Conservation (phyloP, 768 basidiomycete genomes). For the Phanerodontia chrysosporium region DNA sequence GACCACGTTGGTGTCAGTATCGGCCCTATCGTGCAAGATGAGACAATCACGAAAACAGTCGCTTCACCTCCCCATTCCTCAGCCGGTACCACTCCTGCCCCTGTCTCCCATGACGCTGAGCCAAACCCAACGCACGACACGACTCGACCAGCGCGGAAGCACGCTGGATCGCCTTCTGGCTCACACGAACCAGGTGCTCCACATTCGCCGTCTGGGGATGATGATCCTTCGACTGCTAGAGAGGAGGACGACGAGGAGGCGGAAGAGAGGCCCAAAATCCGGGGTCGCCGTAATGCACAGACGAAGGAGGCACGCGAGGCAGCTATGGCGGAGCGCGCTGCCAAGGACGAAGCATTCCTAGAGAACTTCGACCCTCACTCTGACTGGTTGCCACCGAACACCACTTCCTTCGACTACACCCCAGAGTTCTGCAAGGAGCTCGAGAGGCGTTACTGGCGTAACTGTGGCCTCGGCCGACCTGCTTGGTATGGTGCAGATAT, state of each 20-base stretch:
- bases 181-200: not conserved
- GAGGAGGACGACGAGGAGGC: slow-evolving; percentile 23
- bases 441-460: slow-evolving; percentile 90
- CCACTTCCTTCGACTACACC: slow-evolving; percentile 74
- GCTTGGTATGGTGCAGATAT: slow-evolving; percentile 98
- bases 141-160: not conserved
- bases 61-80: slow-evolving; percentile 39
- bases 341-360: slow-evolving; percentile 52
- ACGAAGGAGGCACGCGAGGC: slow-evolving; percentile 43
- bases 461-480: slow-evolving; percentile 81
- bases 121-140: slow-evolving; percentile 12
- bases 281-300: slow-evolving; percentile 39
- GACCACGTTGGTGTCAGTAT: slow-evolving; percentile 28
- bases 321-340: slow-evolving; percentile 42
- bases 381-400: slow-evolving; percentile 80
- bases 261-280: slow-evolving; percentile 28
- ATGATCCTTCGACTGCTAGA: not conserved
- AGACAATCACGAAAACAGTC: slow-evolving; percentile 14
- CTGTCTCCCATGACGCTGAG: not conserved
- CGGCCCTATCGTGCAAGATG: slow-evolving; percentile 10
- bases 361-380: slow-evolving; percentile 64
- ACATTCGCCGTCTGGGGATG: slow-evolving; percentile 19
- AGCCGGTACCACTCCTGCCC: slow-evolving; percentile 20
- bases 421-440: slow-evolving; percentile 83
- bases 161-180: not conserved